Base-by-base conservation (phyloP, 1,139 yeast genomes). In the Pichia sp. region DNA sequence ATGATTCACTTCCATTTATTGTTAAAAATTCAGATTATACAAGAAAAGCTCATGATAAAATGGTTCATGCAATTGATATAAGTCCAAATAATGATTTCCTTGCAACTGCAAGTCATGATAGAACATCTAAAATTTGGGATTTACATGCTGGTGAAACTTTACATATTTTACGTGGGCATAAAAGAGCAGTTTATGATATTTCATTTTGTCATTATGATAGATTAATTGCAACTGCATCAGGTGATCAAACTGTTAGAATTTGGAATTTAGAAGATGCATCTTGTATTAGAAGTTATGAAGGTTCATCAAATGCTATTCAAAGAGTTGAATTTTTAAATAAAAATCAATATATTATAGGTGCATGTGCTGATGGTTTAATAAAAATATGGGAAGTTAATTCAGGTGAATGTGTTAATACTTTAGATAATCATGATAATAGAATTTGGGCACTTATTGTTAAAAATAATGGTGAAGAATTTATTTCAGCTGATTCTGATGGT, bases 61-160 rank as follows among this genome's bases (percentile, higher is more conserved):
- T 92, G 63, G 90, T 92, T 49, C 94, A 92, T 59, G 78, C 94
- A 4, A 68, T 94, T 42, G 96, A 87, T 53, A 72, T 92, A 3
- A 75, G 97, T 6, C 96, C 97, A 11, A 89, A 90, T 58, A 95
- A 92, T 64, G 84, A 82, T 53, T 71, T 73, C 50, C 80, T 92
- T 59, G 97, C 96, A 1, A 84, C 97, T 4, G 97, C 96, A 1
- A 86, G 96, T n/a, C 95, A 86, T 63, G 99, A 92, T 62, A 86
- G 90, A 58, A 74, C 90, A 4, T 94, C 85, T 51, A 92, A 94
- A 62, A 68, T 92, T 5, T 94, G 97, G 97, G 82, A 85, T 58
- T 60, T 78, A 31, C 83, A 79, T 36, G 68, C 78, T 12, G 97
- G 98, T 44, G 97, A 92, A 63, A 78, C 84, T 4, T 68, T 85